phyloP scores from a whole-genome alignment of 2,329 filamentous ascomycete genomes.

The Apiospora marii region DNA sequence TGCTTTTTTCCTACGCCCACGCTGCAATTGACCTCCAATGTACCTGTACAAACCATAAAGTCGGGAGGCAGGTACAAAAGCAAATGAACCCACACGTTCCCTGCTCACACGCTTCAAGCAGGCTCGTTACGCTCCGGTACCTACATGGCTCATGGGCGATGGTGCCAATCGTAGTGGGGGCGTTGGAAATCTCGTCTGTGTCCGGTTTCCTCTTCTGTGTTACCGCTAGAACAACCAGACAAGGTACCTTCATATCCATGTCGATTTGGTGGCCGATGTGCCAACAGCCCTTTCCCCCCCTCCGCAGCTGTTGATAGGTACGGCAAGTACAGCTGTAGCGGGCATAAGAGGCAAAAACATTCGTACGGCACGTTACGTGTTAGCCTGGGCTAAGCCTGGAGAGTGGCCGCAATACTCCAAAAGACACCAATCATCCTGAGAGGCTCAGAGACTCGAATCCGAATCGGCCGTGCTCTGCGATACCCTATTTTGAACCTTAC shows the following conservation, averaged over 20 bases:
- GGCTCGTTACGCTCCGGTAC: slow-evolving; percentile 16
- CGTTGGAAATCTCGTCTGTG: slow-evolving; percentile 14
- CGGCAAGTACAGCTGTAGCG: background rate
- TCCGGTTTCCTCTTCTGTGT: slow-evolving; percentile 3
- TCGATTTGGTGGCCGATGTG: background rate
- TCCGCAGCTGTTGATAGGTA: background rate
- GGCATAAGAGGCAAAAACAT: slow-evolving; percentile 2
- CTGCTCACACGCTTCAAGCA: slow-evolving; percentile 1
- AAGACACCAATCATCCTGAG: background rate
- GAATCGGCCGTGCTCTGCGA: background rate
- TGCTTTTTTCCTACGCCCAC: background rate
- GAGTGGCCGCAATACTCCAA: background rate
- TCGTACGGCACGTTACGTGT: slow-evolving; percentile 11
- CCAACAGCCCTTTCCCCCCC: background rate
- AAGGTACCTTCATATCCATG: background rate
- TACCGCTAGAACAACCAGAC: slow-evolving; percentile 10
- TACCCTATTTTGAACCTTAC: slow-evolving; percentile 16
- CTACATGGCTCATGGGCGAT: slow-evolving; percentile 6
- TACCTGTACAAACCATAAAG: slow-evolving; percentile 2
- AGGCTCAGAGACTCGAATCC: background rate
- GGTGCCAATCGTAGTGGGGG: slow-evolving; percentile 12
- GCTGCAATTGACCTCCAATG: slow-evolving; percentile 9
- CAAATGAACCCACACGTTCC: slow-evolving; percentile 1
- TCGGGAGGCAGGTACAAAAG: slow-evolving; percentile 14
- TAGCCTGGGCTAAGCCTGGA: background rate